Percentiles rank a stretch among this genome's conserved stretches.
phyloP scores from a whole-genome alignment of 192 early-diverging fungal species.

The Jimgerdemannia lactiflua region DNA sequence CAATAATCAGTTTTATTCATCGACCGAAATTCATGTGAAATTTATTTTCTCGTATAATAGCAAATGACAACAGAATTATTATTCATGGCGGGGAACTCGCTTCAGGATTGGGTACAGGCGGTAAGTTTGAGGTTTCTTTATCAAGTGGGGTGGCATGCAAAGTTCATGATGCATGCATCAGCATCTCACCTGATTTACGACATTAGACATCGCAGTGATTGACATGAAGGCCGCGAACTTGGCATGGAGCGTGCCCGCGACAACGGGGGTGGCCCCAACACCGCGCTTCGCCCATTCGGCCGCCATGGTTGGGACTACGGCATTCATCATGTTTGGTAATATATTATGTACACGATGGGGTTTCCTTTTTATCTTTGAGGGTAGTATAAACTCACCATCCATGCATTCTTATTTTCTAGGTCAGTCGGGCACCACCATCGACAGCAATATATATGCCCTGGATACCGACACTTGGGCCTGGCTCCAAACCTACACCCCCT shows the following conservation, averaged over 20 bases:
- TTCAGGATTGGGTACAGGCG: neutral
- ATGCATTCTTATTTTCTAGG: neutral
- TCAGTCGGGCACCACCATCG: constrained; percentile 7
- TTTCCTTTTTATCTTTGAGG: neutral
- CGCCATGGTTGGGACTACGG: constrained; percentile 8
- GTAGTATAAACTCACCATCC: neutral
- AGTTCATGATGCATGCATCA: too few species aligned
- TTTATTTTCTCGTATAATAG: neutral
- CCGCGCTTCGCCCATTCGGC: constrained; percentile 7
- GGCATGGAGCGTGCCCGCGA: constrained; percentile 10
- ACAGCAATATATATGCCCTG: constrained; percentile 11
- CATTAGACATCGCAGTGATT: constrained; percentile 1
- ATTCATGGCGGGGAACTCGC: neutral
- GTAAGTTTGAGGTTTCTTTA: neutral
- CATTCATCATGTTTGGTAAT: constrained; percentile 11
- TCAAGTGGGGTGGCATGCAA: neutral
- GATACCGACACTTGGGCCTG: neutral
- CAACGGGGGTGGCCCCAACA: neutral
- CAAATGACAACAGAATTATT: constrained; percentile 7
- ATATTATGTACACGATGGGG: neutral
- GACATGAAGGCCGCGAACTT: constrained; percentile 9
- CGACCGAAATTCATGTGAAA: neutral
- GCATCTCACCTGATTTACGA: neutral
- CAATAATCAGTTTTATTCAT: neutral
- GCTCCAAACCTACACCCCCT: neutral